Evolutionary conservation across 768 basidiomycete species (phyloP).

Genomic region (Floccularia luteovirens): DNA sequence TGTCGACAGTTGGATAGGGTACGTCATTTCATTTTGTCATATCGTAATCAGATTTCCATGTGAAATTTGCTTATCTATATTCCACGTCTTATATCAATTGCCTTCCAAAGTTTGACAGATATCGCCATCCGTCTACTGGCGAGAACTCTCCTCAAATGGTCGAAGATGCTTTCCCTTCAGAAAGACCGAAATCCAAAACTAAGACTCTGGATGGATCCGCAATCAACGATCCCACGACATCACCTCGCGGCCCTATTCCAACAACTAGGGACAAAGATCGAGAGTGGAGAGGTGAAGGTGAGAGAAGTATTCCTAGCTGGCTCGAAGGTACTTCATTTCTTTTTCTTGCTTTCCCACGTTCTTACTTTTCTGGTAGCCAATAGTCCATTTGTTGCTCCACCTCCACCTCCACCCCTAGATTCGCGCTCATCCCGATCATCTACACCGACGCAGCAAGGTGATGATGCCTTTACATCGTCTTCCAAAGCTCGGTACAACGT

Average conservation of each 20-base stretch:
- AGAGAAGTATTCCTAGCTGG: constrained; percentile 26
- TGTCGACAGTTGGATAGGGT: constrained; percentile 83
- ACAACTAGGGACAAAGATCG: neutral
- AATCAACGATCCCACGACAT: constrained; percentile 2
- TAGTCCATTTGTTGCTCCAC: constrained; percentile 25
- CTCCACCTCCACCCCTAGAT: constrained; percentile 22
- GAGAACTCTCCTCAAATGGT: constrained; percentile 9
- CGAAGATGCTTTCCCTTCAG: neutral
- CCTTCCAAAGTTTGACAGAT: constrained; percentile 35
- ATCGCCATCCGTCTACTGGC: constrained; percentile 31
- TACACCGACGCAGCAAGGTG: constrained; percentile 14
- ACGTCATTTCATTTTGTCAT: constrained; percentile 19
- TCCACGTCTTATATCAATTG: too few relatives aligned
- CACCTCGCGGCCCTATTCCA: neutral
- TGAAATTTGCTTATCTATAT: too few relatives aligned
- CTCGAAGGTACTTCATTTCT: constrained; percentile 22
- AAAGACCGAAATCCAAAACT: constrained; percentile 15
- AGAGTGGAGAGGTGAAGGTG: constrained; percentile 13
- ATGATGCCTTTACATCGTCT: constrained; percentile 2
- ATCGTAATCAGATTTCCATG: too few relatives aligned
- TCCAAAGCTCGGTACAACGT: constrained; percentile 1
- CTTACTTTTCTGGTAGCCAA: constrained; percentile 14
- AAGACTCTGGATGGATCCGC: constrained; percentile 13
- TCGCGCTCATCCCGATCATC: constrained; percentile 16
- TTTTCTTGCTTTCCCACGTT: neutral